These are phyloP conservation scores for Porcisia hertigi DNA, from an alignment of 208 protist genomes.

Conservation along the genomic window DNA sequence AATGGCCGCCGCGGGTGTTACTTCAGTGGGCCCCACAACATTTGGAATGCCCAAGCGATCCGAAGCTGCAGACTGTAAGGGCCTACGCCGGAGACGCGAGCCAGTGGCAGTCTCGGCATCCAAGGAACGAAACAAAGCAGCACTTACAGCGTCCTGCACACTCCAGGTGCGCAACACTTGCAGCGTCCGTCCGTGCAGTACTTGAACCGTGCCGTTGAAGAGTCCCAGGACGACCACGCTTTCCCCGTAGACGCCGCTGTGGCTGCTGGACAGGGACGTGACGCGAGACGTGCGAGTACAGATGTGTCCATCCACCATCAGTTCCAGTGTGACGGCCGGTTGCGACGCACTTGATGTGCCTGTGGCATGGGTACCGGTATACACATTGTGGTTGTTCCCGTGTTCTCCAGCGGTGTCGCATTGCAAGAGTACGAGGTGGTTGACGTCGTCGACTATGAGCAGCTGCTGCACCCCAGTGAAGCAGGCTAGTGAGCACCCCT, in stretches of 20 bases:
- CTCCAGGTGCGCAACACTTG: conserved; percentile 24
- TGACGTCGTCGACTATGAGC: conserved; percentile 25
- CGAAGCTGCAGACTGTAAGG: neutral
- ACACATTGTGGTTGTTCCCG: neutral
- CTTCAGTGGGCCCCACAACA: neutral
- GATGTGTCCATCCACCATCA: conserved; percentile 72
- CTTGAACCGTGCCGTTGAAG: conserved; percentile 57
- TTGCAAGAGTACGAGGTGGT: conserved; percentile 28
- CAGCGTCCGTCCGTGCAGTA: conserved; percentile 62
- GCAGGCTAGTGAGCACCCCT: conserved; percentile 16
- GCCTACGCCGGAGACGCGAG: neutral
- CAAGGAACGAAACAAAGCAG: neutral
- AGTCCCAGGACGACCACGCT: conserved; percentile 58
- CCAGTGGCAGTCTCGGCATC: neutral
- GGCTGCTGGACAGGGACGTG: conserved; percentile 42
- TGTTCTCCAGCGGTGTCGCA: neutral
- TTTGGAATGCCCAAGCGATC: conserved; percentile 5
- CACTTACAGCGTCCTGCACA: conserved; percentile 5
- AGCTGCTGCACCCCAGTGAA: conserved; percentile 18
- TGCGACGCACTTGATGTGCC: neutral
- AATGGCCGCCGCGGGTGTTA: neutral
- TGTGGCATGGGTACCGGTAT: no score
- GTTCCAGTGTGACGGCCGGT: conserved; percentile 5
- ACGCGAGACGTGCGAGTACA: conserved; percentile 27
- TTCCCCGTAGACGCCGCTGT: conserved; percentile 35